Percentiles rank a stretch among this genome's conserved stretches.
phyloP scores from a whole-genome alignment of 169 alveolate species.

The Theileria parva region DNA sequence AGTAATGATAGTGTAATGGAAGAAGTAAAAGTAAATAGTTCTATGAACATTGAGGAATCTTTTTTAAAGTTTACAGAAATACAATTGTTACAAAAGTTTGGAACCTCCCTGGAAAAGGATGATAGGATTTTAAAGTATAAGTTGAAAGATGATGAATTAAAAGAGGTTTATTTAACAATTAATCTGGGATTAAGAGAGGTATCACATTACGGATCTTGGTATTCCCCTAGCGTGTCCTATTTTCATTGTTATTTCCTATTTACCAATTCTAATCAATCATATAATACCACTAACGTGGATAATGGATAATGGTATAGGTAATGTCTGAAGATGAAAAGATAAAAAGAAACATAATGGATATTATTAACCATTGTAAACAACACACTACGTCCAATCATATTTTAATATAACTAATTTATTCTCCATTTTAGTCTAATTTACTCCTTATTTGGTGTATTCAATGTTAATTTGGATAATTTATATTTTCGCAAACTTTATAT shows the following conservation, averaged over 20 bases:
- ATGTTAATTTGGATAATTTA: neutral
- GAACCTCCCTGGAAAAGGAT: slow-evolving; percentile 25
- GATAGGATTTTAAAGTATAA: neutral
- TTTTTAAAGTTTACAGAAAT: slow-evolving; percentile 28
- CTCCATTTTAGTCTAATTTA: neutral
- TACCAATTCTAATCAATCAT: no score
- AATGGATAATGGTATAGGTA: slow-evolving; percentile 12
- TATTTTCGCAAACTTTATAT: no score
- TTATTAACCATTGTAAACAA: slow-evolving; percentile 20
- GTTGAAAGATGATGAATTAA: neutral
- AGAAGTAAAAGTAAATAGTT: slow-evolving; percentile 10
- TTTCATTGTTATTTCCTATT: no score
- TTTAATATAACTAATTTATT: neutral
- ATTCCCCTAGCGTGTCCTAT: neutral
- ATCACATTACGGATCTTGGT: neutral
- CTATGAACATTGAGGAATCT: slow-evolving; percentile 12
- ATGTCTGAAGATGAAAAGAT: slow-evolving; percentile 43
- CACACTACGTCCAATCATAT: slow-evolving; percentile 38
- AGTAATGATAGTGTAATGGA: neutral
- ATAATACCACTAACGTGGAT: neutral
- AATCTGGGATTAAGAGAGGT: neutral
- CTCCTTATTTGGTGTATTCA: neutral
- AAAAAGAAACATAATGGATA: neutral
- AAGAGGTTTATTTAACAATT: slow-evolving; percentile 1
- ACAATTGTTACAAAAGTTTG: slow-evolving; percentile 53